Base-by-base conservation (phyloP, 2,329 filamentous ascomycete species). In the Penicillium sp. region DNA sequence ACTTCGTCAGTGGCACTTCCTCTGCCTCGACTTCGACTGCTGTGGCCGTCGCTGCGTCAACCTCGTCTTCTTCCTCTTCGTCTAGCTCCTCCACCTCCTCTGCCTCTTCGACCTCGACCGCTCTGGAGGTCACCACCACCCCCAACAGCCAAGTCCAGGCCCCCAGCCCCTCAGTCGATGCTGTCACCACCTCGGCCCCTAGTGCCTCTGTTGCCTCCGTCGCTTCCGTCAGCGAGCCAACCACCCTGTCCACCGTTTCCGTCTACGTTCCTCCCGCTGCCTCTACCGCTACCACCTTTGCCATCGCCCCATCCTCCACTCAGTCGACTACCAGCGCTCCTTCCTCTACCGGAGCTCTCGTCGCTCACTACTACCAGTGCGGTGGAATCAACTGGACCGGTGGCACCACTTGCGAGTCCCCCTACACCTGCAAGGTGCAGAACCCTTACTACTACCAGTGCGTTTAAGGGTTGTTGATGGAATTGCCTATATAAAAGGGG, bases 361-460 rank as follows among this genome's bases (percentile, higher is more conserved):
- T 58, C 23, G 44, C 62, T 13, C 62, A 64, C 27, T 72, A 61
- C 47, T 60, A 63, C 53, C 72, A 75, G 59, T 75, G 75, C 51
- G 75, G 75, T 50, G 75, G 75, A 27, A 62, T 65, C 13, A 70
- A 67, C 61, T 77, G 69, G 67, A 73, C 68, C 13, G 74, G 75
- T 10, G 57, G 69, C 13, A 75, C 69, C 13, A 54, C 55, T 13
- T 78, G 75, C 55, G 66, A 59, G 45, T 63, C 64, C 51, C 66
- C 66, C 11, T 70, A 67, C 54, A 74, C 66, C 26, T 77, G 75
- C 62, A 61, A 69, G 11, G 58, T 61, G 48, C 67, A 70, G 62
- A 75, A 76, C 60, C 63, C 67, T n/a, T 78, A 65, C 62, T 77
- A 76, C 62, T 70, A 58, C 54, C 75, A 78, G 67, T 78, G 75